Conservation (phyloP, 495 filamentous ascomycete species). For the Melanomma pulvis-pyrius region DNA sequence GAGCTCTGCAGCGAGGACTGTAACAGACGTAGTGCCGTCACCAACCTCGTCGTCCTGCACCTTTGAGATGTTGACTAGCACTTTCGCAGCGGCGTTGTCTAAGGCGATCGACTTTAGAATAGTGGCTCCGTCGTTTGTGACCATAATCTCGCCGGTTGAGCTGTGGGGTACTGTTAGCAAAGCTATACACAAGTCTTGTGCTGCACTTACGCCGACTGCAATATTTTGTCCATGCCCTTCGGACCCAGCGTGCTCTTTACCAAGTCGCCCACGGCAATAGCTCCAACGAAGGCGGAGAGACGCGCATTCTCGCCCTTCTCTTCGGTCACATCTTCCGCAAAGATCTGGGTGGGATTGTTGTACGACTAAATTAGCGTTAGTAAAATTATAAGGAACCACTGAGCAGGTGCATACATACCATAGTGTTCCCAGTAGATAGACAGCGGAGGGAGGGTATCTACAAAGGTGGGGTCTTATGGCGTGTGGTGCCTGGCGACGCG, state of each 20-base stretch:
- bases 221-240: conserved; percentile 99
- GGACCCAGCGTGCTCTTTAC: conserved; percentile 97
- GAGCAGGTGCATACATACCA: conserved; percentile 19
- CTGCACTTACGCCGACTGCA: conserved; percentile 84
- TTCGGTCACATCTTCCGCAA: conserved; percentile 93
- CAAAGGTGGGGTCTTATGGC: not conserved
- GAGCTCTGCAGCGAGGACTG: conserved; percentile 92
- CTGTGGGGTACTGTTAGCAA: conserved; percentile 49
- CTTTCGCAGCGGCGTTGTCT: conserved; percentile 96
- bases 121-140: conserved; percentile 97
- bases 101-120: conserved; percentile 99
- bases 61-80: conserved; percentile 98
- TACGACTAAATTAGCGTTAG: conserved; percentile 49
- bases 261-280: conserved; percentile 94
- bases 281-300: conserved; percentile 93
- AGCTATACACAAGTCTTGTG: not conserved
- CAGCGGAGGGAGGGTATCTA: conserved; percentile 8
- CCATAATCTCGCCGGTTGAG: conserved; percentile 94
- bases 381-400: not conserved
- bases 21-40: conserved; percentile 90
- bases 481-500: conserved; percentile 36
- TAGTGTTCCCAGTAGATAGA: conserved; percentile 5
- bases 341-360: conserved; percentile 94
- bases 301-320: conserved; percentile 99
- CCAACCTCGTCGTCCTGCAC: conserved; percentile 99